Base-by-base conservation (phyloP, 2,329 filamentous ascomycete species). In the Dactylellina sp. region DNA sequence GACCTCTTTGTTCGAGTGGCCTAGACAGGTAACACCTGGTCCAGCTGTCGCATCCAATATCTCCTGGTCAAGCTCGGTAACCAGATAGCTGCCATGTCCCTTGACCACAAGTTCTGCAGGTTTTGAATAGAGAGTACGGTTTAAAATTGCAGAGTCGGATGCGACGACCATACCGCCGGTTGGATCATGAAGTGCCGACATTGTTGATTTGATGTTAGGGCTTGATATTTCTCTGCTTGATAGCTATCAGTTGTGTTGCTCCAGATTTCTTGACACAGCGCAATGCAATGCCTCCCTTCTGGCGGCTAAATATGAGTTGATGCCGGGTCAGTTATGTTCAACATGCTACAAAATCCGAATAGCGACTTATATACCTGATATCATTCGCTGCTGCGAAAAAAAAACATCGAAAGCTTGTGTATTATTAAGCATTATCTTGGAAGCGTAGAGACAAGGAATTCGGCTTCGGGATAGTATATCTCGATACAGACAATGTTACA, bases 41-140 rank as follows among this genome's bases (percentile, higher is more conserved):
- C 91, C 91, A 25, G 89, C 86, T 18, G 89, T 90, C 0, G 87
- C 89, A 79, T 95, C 91, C 12, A 93, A 85, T 46, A 95, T 85
- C 35, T 81, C 83, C 4, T 24, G n/a, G n/a, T 46, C 44, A 7
- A 60, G 32, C n/a, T 72, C 47, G 3, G 68, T 72, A 49, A 72
- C 60, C 14, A 72, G 44, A 25, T 72, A 72, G 40, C 20, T 65
- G 22, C 59, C 68, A 46, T 65, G 60, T n/a, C 68, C 68, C n/a
- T 42, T 20, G 11, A 72, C 55, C 14, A 55, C 60, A 32, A 72
- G 60, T 24, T 72, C 60, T n/a, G 68, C 53, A 16, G 68, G 68
- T 28, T 72, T 65, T 5, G 68, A 72, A 39, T 65, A 65, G n/a
- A 72, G 28, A 7, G 68, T 72, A 14, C 68, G 68, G 50, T 60